Evolutionary conservation across 2,329 filamentous ascomycete species (phyloP).

Genomic region (Pseudocercospora fijiensis): DNA sequence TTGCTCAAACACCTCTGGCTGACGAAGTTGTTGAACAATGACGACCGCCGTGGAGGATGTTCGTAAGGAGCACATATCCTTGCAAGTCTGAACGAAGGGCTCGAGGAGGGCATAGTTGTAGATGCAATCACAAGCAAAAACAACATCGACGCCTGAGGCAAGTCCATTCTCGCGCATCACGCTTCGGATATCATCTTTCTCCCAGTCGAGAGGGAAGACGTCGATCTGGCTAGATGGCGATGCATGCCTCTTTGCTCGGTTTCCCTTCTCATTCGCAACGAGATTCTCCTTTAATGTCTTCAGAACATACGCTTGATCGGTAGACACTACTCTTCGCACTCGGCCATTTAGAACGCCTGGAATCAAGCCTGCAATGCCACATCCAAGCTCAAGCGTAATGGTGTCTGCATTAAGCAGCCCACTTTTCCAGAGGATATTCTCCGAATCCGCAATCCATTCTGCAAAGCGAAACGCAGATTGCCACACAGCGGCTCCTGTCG

Average conservation of each 20-base stretch:
- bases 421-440: slow-evolving; percentile 62
- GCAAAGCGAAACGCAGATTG: slow-evolving; percentile 83
- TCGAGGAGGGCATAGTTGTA: slow-evolving; percentile 86
- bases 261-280: slow-evolving; percentile 53
- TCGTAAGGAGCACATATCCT: slow-evolving; percentile 66
- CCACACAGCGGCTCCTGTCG: slow-evolving; percentile 82
- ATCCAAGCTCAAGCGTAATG: slow-evolving; percentile 77
- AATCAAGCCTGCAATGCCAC: slow-evolving; percentile 79
- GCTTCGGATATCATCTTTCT: slow-evolving; percentile 53
- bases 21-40: slow-evolving; percentile 84
- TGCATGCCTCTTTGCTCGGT: slow-evolving; percentile 1
- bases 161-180: slow-evolving; percentile 53
- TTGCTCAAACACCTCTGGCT: slow-evolving; percentile 77
- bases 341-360: slow-evolving; percentile 65
- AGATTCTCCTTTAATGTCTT: slow-evolving; percentile 77
- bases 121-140: slow-evolving; percentile 89
- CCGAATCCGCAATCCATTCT: slow-evolving; percentile 67
- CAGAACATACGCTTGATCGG: slow-evolving; percentile 84
- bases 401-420: slow-evolving; percentile 57
- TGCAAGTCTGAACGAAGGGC: slow-evolving; percentile 74
- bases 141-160: slow-evolving; percentile 44
- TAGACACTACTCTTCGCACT: slow-evolving; percentile 69
- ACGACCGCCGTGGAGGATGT: slow-evolving; percentile 67
- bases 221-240: slow-evolving; percentile 22
- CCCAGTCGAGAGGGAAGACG: slow-evolving; percentile 70